These are phyloP conservation scores for Ceratobasidium sp. DNA, from an alignment of 1,284 basidiomycete species.

Conservation along the genomic window DNA sequence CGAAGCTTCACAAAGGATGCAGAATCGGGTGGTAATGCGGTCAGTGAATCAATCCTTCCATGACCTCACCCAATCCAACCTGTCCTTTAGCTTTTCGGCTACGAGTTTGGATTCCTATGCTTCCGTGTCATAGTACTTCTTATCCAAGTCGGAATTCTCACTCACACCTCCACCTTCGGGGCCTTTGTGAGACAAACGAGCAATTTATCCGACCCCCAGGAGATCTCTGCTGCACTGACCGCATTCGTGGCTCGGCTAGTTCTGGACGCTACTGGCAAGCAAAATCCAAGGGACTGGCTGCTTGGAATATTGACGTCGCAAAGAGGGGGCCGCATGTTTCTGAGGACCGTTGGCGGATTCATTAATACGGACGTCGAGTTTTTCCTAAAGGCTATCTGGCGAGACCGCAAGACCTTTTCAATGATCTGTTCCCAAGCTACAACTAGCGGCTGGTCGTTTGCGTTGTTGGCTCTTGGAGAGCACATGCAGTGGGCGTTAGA, in stretches of 20 bases:
- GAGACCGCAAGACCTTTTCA: conserved; percentile 6
- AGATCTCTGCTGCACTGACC: background rate
- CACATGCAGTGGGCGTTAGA: conserved; percentile 20
- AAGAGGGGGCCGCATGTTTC: conserved; percentile 10
- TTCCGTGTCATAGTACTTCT: conserved; percentile 15
- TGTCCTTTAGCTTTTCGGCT: conserved; percentile 15
- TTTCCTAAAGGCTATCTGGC: conserved; percentile 17
- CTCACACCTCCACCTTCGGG: background rate
- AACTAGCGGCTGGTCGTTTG: conserved; percentile 23
- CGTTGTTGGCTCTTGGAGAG: conserved; percentile 14
- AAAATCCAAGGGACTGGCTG: conserved; percentile 1
- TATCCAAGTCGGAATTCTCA: conserved; percentile 24
- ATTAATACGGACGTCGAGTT: conserved; percentile 14
- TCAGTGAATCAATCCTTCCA: background rate
- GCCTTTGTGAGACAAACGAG: conserved; percentile 7
- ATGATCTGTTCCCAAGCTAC: background rate
- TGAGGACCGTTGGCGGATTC: conserved; percentile 13
- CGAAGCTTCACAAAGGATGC: background rate
- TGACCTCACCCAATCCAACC: too few species aligned
- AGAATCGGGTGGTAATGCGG: background rate
- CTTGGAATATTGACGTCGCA: conserved; percentile 14
- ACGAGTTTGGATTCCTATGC: conserved; percentile 12
- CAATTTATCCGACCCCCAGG: conserved; percentile 4
- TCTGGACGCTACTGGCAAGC: background rate
- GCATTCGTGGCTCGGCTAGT: background rate